Percentiles rank a stretch among this genome's conserved stretches.
These are phyloP conservation scores for Yamadazyma siamensis DNA, from an alignment of 1,139 yeast species.

Conservation along the genomic window DNA sequence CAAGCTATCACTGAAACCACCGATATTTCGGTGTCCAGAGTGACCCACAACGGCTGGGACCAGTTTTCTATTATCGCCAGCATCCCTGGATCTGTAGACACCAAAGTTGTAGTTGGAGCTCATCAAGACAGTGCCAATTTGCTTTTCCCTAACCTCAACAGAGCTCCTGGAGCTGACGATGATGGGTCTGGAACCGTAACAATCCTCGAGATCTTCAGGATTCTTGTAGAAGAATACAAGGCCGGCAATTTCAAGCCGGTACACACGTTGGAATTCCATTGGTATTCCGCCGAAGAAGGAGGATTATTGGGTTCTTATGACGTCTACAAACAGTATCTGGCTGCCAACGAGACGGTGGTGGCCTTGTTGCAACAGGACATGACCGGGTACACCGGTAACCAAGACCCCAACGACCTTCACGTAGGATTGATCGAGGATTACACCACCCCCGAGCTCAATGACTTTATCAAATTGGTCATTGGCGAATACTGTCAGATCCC, in stretches of 20 bases:
- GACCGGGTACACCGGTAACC: constrained; percentile 77
- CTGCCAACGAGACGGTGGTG: constrained; percentile 49
- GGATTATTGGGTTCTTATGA: constrained; percentile 87
- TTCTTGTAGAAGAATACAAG: constrained; percentile 41
- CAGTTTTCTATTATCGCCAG: constrained; percentile 41
- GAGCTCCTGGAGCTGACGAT: constrained; percentile 96
- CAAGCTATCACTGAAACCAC: constrained; percentile 40
- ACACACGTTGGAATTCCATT: constrained; percentile 86
- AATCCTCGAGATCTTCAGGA: constrained; percentile 68
- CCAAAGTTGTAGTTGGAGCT: constrained; percentile 73
- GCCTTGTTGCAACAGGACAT: constrained; percentile 94
- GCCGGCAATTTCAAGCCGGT: constrained; percentile 48
- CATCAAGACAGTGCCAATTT: constrained; percentile 87
- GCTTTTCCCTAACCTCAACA: constrained; percentile 61
- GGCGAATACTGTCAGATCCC: constrained; percentile 63
- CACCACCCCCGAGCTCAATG: constrained; percentile 56
- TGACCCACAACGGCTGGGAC: constrained; percentile 41
- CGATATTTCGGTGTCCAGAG: constrained; percentile 25
- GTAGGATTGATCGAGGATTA: constrained; percentile 80
- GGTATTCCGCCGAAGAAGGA: constrained; percentile 93
- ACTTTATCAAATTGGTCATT: constrained; percentile 60
- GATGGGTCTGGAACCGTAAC: constrained; percentile 90
- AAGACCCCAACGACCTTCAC: constrained; percentile 55
- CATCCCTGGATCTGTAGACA: constrained; percentile 35
- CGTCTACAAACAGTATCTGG: constrained; percentile 57